phyloP scores from a whole-genome alignment of 148 eudicot species.

The Nepenthes gracilis region DNA sequence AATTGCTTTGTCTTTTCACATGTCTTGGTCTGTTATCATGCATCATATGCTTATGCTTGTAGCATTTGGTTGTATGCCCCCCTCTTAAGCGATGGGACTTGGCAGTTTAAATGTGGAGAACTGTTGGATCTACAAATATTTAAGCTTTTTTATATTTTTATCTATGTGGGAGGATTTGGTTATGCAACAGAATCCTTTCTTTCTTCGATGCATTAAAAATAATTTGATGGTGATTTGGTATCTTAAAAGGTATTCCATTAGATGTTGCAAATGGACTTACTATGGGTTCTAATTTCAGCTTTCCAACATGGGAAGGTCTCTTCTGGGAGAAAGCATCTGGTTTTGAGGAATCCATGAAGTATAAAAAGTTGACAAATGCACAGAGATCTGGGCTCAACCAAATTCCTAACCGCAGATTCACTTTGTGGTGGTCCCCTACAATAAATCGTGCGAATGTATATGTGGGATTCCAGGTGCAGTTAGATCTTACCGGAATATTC shows the following conservation, averaged over 20 bases:
- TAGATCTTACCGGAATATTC: constrained; percentile 96
- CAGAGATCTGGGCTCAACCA: constrained; percentile 98
- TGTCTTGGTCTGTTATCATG: background rate
- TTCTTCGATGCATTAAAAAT: no score
- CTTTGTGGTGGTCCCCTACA: constrained; percentile 99
- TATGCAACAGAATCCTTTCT: no score
- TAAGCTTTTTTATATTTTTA: no score
- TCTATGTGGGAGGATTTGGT: no score
- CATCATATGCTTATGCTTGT: no score
- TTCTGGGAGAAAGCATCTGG: constrained; percentile 99
- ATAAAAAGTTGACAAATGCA: constrained; percentile 93
- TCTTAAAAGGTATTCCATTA: background rate
- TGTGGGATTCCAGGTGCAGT: constrained; percentile 99
- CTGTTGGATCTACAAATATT: no score
- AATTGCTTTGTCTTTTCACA: background rate
- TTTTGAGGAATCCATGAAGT: constrained; percentile 99
- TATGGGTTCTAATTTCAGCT: constrained; percentile 31
- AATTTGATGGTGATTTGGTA: no score
- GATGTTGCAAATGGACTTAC: background rate
- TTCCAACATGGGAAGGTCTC: constrained; percentile 99
- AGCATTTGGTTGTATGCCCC: no score
- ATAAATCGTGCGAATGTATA: constrained; percentile 97
- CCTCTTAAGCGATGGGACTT: no score
- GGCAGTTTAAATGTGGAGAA: no score
- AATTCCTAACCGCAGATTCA: constrained; percentile 96